Evolutionary conservation across 75 land plant genomes (phyloP).

Genomic region (Picea glauca): DNA sequence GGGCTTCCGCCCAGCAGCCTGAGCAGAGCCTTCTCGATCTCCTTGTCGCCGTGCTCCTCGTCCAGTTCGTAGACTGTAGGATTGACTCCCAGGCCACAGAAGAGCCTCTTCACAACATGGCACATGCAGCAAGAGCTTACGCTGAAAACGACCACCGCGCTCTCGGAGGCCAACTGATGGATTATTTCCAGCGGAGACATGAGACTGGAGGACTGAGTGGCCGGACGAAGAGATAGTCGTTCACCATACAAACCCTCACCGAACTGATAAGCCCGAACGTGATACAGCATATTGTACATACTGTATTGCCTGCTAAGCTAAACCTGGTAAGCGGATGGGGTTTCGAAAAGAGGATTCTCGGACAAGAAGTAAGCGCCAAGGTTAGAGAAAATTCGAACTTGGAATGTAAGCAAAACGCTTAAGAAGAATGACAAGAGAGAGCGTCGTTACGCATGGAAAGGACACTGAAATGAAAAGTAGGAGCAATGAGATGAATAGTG

Average conservation of each 20-base stretch:
- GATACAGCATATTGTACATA: background rate
- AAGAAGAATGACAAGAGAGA: no score
- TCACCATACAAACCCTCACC: background rate
- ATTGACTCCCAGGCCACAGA: conserved; percentile 59
- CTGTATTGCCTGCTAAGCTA: no score
- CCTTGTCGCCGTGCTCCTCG: conserved; percentile 36
- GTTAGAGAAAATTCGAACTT: no score
- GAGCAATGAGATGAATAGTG: no score
- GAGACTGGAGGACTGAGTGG: background rate
- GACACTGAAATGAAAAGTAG: no score
- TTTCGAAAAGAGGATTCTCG: no score
- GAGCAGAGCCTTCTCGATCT: conserved; percentile 49
- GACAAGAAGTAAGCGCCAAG: no score
- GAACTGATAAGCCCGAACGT: background rate
- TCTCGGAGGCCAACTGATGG: conserved; percentile 47
- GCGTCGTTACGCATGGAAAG: no score
- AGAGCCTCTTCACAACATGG: conserved; percentile 64
- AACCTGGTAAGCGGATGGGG: no score
- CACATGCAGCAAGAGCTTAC: conserved; percentile 69
- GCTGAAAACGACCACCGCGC: conserved; percentile 71
- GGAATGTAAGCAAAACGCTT: no score
- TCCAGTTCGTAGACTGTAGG: conserved; percentile 84
- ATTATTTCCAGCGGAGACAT: conserved; percentile 25
- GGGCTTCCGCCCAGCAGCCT: conserved; percentile 31
- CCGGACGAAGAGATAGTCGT: background rate